phyloP scores from a whole-genome alignment of 2,329 filamentous ascomycete species.

The Penicillium sumatraense region DNA sequence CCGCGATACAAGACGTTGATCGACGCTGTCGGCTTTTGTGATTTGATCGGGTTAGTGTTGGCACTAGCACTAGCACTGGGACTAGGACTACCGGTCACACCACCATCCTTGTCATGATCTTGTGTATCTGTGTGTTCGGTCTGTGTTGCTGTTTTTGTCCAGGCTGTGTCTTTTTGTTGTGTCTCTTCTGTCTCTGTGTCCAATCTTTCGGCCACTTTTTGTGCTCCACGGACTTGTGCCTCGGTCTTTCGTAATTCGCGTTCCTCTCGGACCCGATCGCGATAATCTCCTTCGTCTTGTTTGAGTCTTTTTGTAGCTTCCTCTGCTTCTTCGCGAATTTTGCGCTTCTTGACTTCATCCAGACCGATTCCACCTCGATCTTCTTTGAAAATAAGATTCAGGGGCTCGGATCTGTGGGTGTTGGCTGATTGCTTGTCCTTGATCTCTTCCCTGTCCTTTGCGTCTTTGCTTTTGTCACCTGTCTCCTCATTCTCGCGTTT shows the following conservation, averaged over 20 bases:
- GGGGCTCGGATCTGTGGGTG: conserved; percentile 69
- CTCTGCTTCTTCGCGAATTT: conserved; percentile 66
- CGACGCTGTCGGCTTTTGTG: conserved; percentile 62
- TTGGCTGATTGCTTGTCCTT: not conserved
- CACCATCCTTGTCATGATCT: not conserved
- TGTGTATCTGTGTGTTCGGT: conserved; percentile 10
- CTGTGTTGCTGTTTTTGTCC: conserved; percentile 31
- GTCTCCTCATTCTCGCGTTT: conserved; percentile 47
- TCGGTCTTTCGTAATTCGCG: conserved; percentile 71
- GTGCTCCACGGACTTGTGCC: conserved; percentile 73
- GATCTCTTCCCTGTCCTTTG: not conserved
- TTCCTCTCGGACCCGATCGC: conserved; percentile 72
- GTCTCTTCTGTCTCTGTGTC: conserved; percentile 60
- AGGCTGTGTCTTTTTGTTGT: conserved; percentile 18
- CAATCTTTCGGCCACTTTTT: conserved; percentile 80
- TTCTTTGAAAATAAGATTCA: conserved; percentile 76
- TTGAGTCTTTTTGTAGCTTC: conserved; percentile 63
- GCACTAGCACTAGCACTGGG: conserved; percentile 21
- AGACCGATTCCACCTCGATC: conserved; percentile 82
- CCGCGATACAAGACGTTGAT: conserved; percentile 82
- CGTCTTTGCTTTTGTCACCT: not conserved
- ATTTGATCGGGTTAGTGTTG: conserved; percentile 11
- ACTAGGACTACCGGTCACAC: not conserved
- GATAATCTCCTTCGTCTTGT: conserved; percentile 71
- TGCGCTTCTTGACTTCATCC: conserved; percentile 81